Percentiles rank a stretch among this genome's conserved stretches.
Evolutionary conservation across 768 basidiomycete species (phyloP).

Genomic region (Rhizopogon rudus): DNA sequence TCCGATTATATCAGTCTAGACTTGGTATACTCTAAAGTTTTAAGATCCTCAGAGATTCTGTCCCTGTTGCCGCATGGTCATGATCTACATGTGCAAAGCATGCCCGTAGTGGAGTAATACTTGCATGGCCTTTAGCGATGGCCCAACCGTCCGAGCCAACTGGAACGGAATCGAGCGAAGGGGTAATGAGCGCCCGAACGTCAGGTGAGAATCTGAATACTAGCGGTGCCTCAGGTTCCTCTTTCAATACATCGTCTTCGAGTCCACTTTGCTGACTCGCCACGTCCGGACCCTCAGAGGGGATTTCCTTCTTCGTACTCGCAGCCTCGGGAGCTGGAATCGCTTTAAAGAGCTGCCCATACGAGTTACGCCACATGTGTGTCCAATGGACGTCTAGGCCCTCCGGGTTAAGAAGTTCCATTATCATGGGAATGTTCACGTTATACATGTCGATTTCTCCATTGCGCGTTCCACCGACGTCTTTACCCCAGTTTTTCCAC

Average conservation of each 20-base stretch:
- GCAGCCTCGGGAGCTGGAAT: slow-evolving; percentile 18
- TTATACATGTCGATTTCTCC: slow-evolving; percentile 79
- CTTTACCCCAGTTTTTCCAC: slow-evolving; percentile 83
- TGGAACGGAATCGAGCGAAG: slow-evolving; percentile 54
- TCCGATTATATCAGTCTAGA: background rate
- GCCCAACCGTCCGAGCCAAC: slow-evolving; percentile 84
- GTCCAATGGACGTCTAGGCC: slow-evolving; percentile 77
- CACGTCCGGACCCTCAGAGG: slow-evolving; percentile 42
- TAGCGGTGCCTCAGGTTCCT: slow-evolving; percentile 32
- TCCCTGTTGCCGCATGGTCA: background rate
- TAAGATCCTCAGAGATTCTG: slow-evolving; percentile 47
- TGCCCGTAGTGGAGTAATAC: slow-evolving; percentile 75
- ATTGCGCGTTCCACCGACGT: slow-evolving; percentile 49
- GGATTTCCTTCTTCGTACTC: slow-evolving; percentile 18
- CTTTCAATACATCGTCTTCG: slow-evolving; percentile 5
- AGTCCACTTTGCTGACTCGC: slow-evolving; percentile 12
- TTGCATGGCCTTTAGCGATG: slow-evolving; percentile 60
- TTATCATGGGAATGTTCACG: slow-evolving; percentile 83
- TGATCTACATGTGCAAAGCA: slow-evolving; percentile 55
- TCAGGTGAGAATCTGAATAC: slow-evolving; percentile 76
- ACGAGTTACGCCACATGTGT: slow-evolving; percentile 78
- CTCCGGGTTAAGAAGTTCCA: slow-evolving; percentile 51
- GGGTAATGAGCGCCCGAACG: slow-evolving; percentile 62
- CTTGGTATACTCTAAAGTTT: slow-evolving; percentile 38
- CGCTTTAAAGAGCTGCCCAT: slow-evolving; percentile 73